Evolutionary conservation across 1,284 basidiomycete species (phyloP), one percentile per base, ranked within the genome.

Genomic region (Trichosporon sp.): DNA sequence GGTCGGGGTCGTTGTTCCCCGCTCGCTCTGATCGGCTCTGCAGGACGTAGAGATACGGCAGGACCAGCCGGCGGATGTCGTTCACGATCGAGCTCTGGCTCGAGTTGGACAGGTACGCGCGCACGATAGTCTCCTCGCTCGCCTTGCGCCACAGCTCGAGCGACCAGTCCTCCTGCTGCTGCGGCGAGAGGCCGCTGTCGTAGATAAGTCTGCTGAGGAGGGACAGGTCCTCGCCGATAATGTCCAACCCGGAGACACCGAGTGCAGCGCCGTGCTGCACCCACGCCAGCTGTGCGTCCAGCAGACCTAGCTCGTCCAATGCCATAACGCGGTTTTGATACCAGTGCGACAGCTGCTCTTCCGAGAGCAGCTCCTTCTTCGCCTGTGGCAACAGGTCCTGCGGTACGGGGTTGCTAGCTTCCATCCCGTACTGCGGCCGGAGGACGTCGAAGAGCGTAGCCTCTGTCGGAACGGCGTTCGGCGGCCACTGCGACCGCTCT

Each of bases 31-130:
- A 86, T 27, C 89, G 87, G 16, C 90, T 86, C 78, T 95, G 92
- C 21, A 95, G 83, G 21, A 95, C 91, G 70, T 89, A 94, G 1
- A 96, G 85, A 75, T 95, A 97, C 1, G 94, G 94, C 79, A 93
- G 84, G 61, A 93, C 90, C 29, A 95, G 86, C 31, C 84, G 84
- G 25, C 84, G 82, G 59, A 96, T 88, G 70, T 93, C 88, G 56
- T 78, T 78, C 1, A 87, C 85, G n/a, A 96, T 73, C 14, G 84
- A 85, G 2, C 83, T 81, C 3, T 88, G 83, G 1, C 85, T 86
- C 8, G 92, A 89, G 74, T 87, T 81, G 5, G 85, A 80, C 8
- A 95, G 85, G 76, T 95, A 95, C 25, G 89, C 89, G 14, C 80
- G 80, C 63, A 96, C 82, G 33, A 91, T 84, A 13, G 86, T 83